A percentile compares a stretch with the other conserved stretches of the same genome.
phyloP scores from a whole-genome alignment of 2,329 filamentous ascomycete species.

The Paraphoma chrysanthemicola region DNA sequence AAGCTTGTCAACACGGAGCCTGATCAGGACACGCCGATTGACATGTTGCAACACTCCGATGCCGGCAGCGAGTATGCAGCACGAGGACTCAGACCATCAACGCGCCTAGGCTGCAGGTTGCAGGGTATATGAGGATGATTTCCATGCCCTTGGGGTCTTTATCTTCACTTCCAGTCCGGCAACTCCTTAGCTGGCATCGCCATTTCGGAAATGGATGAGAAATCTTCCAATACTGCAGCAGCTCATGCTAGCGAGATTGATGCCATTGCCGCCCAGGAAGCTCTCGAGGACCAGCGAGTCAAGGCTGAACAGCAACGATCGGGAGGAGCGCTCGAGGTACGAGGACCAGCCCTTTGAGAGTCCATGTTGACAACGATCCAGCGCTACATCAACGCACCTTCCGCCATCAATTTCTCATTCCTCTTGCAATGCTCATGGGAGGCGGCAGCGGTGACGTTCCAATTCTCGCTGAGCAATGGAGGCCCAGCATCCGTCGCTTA shows the following conservation, averaged over 20 bases:
- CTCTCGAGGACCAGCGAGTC: slow-evolving; percentile 16
- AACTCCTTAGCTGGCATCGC: background rate
- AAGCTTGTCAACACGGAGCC: background rate
- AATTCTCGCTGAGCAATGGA: slow-evolving; percentile 34
- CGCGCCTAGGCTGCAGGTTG: background rate
- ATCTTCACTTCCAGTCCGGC: background rate
- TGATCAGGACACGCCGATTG: background rate
- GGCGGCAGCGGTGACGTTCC: slow-evolving; percentile 32
- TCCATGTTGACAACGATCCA: background rate
- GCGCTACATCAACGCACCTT: slow-evolving; percentile 33
- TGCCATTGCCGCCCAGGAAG: slow-evolving; percentile 19
- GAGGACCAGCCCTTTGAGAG: background rate
- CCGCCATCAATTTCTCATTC: slow-evolving; percentile 32
- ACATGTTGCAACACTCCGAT: background rate
- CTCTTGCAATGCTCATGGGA: slow-evolving; percentile 35
- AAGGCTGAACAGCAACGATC: slow-evolving; percentile 14
- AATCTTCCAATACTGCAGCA: slow-evolving; percentile 10
- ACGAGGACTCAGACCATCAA: background rate
- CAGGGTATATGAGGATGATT: background rate
- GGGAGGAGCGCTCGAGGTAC: slow-evolving; percentile 7
- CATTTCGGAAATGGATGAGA: background rate
- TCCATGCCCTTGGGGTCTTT: too few relatives aligned
- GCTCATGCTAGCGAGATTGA: slow-evolving; percentile 14
- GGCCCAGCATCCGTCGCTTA: slow-evolving; percentile 37
- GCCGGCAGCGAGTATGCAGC: background rate